Conservation (phyloP, 2,329 filamentous ascomycete genomes). For the Biscogniauxia mediterranea region DNA sequence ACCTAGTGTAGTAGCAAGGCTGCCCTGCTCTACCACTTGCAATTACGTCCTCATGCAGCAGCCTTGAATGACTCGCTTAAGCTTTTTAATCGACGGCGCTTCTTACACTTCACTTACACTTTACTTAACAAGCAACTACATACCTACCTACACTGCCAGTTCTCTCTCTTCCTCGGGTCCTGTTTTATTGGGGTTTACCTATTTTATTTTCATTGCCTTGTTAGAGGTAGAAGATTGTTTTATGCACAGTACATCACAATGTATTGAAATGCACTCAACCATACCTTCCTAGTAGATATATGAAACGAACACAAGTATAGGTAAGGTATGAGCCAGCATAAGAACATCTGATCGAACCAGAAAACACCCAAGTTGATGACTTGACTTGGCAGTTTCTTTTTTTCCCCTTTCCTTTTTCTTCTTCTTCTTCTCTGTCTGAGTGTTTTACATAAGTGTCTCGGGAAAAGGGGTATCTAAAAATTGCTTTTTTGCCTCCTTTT, state of each 20-base stretch:
- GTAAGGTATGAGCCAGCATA: not conserved
- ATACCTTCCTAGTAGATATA: not conserved
- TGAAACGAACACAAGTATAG: not conserved
- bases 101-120: not conserved
- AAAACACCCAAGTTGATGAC: not conserved
- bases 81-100: not conserved
- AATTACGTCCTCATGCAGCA: constrained; percentile 7
- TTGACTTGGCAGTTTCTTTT: not conserved
- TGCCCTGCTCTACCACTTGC: not conserved
- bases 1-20: constrained; percentile 1
- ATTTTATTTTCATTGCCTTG: too few relatives aligned
- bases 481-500: too few relatives aligned
- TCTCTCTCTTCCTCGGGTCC: too few relatives aligned
- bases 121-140: too few relatives aligned
- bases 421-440: not conserved
- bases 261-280: not conserved
- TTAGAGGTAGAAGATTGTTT: too few relatives aligned
- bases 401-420: too few relatives aligned
- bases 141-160: too few relatives aligned
- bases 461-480: too few relatives aligned
- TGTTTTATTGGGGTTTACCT: too few relatives aligned
- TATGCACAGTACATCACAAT: not conserved
- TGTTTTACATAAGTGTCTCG: too few relatives aligned
- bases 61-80: constrained; percentile 1
- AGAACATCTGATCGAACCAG: not conserved